Evolutionary conservation across 805 yeast genomes (phyloP), one percentile per base, ranked within the genome.

Genomic region (Ogataea kodamae): DNA sequence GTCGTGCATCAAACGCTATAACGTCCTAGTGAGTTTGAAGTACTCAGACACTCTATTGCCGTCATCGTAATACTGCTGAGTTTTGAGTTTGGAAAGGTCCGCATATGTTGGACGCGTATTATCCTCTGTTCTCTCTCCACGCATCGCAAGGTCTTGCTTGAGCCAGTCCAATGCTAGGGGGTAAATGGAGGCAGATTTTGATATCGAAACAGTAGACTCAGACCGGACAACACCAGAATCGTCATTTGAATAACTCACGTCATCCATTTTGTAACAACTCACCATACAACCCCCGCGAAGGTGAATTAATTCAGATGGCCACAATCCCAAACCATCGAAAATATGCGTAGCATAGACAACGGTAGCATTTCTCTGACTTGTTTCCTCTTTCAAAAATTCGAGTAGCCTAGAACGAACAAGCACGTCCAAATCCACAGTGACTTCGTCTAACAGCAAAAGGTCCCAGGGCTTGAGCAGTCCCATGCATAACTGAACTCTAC

Each of bases 321-420:
- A 92, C 28, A 70, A 68, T 9, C 86, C 87, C 37, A 92, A 70
- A 0, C 98, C 98, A 52, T 92, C 98, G 58, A 92, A 92, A 29
- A 92, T 92, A 53, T 92, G 98, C 0, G 98, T 92, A 3, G 97
- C 92, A 55, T 92, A 92, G 4, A 90, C 78, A 22, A 92, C 85
- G 29, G 88, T 77, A 41, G 94, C 78, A 12, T 70, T 61, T 39
- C 97, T 68, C 0, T 63, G 54, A 30, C 64, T 65, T 5, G 96
- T 86, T 55, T 92, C 98, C n/a, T 61, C 52, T 45, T 70, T 71
- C 48, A 92, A 64, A 54, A 85, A 92, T 1, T 69, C 64, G 42
- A 92, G 64, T 30, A 92, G 63, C 35, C 86, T 69, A 20, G 78
- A 75, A 48, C 98, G 70, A 2, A 89, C 97, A 30, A 92, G 68